A percentile compares a stretch with the other conserved stretches of the same genome.
These are phyloP conservation scores for Spathaspora boniae DNA, from an alignment of 805 yeast species.

Conservation along the genomic window DNA sequence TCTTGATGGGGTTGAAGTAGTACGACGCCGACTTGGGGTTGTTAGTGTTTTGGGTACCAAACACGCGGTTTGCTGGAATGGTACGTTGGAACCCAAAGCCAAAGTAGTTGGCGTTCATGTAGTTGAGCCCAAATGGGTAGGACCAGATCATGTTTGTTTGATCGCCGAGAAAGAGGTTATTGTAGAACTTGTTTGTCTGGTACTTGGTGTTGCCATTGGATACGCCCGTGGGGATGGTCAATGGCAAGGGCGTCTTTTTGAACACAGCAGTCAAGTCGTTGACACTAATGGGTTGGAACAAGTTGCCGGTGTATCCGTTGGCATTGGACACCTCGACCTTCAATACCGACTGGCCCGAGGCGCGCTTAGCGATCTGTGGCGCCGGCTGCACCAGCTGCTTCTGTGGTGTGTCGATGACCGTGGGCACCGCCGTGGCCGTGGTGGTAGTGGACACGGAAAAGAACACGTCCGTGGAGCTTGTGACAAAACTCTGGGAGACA, in stretches of 20 bases:
- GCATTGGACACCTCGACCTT: slow-evolving; percentile 7
- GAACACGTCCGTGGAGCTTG: background rate
- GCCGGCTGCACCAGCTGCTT: background rate
- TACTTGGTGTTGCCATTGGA: slow-evolving; percentile 39
- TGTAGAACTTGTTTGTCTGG: slow-evolving; percentile 77
- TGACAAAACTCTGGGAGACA: slow-evolving; percentile 5
- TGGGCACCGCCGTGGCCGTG: slow-evolving; percentile 1
- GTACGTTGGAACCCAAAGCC: slow-evolving; percentile 74
- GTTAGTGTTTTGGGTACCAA: too few relatives aligned
- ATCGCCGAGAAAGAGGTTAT: slow-evolving; percentile 62
- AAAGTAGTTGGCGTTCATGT: too few relatives aligned
- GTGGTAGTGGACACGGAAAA: slow-evolving; percentile 1
- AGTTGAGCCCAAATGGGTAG: slow-evolving; percentile 69
- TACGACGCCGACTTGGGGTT: slow-evolving; percentile 52
- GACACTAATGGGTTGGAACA: slow-evolving; percentile 47
- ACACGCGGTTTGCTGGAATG: slow-evolving; percentile 55
- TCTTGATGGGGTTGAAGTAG: slow-evolving; percentile 65
- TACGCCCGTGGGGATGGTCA: slow-evolving; percentile 46
- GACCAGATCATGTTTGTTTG: slow-evolving; percentile 76
- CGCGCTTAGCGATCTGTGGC: slow-evolving; percentile 5
- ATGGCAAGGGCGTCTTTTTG: slow-evolving; percentile 41
- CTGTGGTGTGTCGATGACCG: background rate
- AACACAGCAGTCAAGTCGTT: slow-evolving; percentile 35
- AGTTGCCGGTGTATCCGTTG: slow-evolving; percentile 25
- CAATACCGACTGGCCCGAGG: slow-evolving; percentile 1